phyloP scores from a whole-genome alignment of 1,139 yeast species.

The Scheffersomyces quercinus region DNA sequence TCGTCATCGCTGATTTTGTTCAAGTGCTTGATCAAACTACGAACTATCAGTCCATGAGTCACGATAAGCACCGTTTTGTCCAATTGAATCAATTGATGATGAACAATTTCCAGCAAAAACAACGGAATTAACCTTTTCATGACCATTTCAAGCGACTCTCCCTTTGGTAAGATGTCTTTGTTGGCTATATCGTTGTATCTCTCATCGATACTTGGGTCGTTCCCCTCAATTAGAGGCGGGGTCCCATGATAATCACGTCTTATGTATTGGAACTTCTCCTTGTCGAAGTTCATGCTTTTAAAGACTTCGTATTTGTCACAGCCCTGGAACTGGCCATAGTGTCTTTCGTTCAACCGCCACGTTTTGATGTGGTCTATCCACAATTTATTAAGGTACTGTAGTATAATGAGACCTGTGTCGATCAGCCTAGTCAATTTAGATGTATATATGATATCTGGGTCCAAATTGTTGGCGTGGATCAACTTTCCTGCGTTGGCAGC shows the following conservation, averaged over 20 bases:
- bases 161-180: conserved; percentile 49
- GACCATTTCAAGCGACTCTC: conserved; percentile 72
- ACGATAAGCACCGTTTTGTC: conserved; percentile 58
- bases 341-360: conserved; percentile 80
- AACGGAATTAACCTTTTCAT: conserved; percentile 61
- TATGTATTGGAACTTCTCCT: conserved; percentile 62
- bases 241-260: conserved; percentile 68
- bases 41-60: conserved; percentile 76
- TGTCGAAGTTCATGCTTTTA: conserved; percentile 53
- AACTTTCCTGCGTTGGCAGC: conserved; percentile 61
- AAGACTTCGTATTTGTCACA: conserved; percentile 55
- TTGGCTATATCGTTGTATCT: conserved; percentile 37
- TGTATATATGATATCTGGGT: conserved; percentile 61
- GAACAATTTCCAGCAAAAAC: conserved; percentile 42
- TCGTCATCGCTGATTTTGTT: conserved; percentile 60
- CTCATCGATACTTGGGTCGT: conserved; percentile 44
- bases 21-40: conserved; percentile 64
- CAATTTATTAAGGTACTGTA: conserved; percentile 43
- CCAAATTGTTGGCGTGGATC: conserved; percentile 36
- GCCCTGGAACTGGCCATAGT: conserved; percentile 80
- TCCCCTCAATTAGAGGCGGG: conserved; percentile 53
- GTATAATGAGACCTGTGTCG: conserved; percentile 63
- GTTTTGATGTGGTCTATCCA: conserved; percentile 54
- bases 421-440: conserved; percentile 66
- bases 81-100: conserved; percentile 30